phyloP scores from a whole-genome alignment of 352 stramenopile genomes.

The Globisporangium canariense region DNA sequence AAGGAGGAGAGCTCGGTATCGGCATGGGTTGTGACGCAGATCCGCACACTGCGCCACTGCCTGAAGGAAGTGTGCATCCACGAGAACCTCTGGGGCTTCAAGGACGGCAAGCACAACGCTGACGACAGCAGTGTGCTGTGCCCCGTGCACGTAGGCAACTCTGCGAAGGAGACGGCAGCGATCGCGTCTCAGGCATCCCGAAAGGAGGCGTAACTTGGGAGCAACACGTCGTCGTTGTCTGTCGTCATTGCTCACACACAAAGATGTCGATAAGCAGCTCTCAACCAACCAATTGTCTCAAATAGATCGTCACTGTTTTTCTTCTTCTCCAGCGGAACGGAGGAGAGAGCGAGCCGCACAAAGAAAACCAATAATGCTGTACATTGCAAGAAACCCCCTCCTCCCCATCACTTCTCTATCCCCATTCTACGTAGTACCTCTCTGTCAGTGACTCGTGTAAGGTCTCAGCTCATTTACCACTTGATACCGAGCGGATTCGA shows the following conservation, averaged over 20 bases:
- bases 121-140: slow-evolving; percentile 78
- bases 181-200: slow-evolving; percentile 51
- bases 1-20: slow-evolving; percentile 55
- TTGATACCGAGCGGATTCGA: slow-evolving; percentile 86
- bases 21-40: slow-evolving; percentile 55
- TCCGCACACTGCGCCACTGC: slow-evolving; percentile 59
- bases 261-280: slow-evolving; percentile 12
- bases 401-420: slow-evolving; percentile 1
- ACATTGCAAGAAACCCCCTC: slow-evolving; percentile 7
- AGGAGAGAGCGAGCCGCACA: slow-evolving; percentile 1
- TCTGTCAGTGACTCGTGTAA: no score
- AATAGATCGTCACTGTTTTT: slow-evolving; percentile 10
- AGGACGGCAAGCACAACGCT: slow-evolving; percentile 65
- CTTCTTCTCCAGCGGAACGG: slow-evolving; percentile 3
- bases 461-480: slow-evolving; percentile 43
- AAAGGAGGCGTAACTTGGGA: slow-evolving; percentile 28
- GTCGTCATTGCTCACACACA: neutral
- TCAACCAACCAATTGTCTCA: slow-evolving; percentile 13
- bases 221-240: neutral
- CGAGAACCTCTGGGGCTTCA: slow-evolving; percentile 79
- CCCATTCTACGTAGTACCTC: neutral
- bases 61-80: slow-evolving; percentile 83
- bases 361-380: slow-evolving; percentile 16
- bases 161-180: slow-evolving; percentile 63
- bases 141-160: slow-evolving; percentile 67